A percentile compares a stretch with the other conserved stretches of the same genome.
Evolutionary conservation across 2,329 filamentous ascomycete genomes (phyloP).

Genomic region (Erysiphe pulchra): DNA sequence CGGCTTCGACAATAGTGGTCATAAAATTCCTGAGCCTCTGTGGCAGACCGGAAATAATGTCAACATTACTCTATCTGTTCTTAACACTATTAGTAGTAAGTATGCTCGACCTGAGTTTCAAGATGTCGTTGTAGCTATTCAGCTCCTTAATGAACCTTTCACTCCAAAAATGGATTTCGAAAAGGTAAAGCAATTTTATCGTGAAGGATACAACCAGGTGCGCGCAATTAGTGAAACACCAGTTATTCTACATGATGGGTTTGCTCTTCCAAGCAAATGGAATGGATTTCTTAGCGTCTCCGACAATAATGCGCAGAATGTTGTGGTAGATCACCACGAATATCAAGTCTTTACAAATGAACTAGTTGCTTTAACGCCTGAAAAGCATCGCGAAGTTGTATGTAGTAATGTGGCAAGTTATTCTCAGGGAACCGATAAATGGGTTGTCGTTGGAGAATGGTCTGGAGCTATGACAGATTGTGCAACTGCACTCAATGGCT

Average conservation of each 20-base stretch:
- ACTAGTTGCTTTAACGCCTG: constrained; percentile 22
- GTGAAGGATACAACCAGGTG: constrained; percentile 23
- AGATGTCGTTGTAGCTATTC: constrained; percentile 30
- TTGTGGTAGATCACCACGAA: constrained; percentile 37
- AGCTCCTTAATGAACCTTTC: constrained; percentile 28
- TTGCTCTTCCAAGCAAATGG: constrained; percentile 26
- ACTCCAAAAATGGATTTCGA: constrained; percentile 14
- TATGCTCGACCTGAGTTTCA: constrained; percentile 26
- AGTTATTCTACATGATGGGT: constrained; percentile 33
- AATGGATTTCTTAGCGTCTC: constrained; percentile 31
- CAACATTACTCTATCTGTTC: constrained; percentile 24
- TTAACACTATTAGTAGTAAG: constrained; percentile 29
- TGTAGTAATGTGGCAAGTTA: constrained; percentile 27
- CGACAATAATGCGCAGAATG: constrained; percentile 20
- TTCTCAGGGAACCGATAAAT: constrained; percentile 29
- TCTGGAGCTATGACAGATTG: constrained; percentile 39
- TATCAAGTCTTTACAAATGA: constrained; percentile 35
- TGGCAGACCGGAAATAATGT: constrained; percentile 23
- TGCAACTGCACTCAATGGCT: constrained; percentile 26
- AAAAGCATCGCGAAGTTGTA: constrained; percentile 26
- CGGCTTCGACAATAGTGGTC: constrained; percentile 35
- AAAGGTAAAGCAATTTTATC: constrained; percentile 16
- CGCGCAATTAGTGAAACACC: constrained; percentile 20
- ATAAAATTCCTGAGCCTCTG: constrained; percentile 17
- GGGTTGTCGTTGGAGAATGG: constrained; percentile 45